Evolutionary conservation across 2,329 filamentous ascomycete species (phyloP).

Genomic region (Neonectria ditissima): DNA sequence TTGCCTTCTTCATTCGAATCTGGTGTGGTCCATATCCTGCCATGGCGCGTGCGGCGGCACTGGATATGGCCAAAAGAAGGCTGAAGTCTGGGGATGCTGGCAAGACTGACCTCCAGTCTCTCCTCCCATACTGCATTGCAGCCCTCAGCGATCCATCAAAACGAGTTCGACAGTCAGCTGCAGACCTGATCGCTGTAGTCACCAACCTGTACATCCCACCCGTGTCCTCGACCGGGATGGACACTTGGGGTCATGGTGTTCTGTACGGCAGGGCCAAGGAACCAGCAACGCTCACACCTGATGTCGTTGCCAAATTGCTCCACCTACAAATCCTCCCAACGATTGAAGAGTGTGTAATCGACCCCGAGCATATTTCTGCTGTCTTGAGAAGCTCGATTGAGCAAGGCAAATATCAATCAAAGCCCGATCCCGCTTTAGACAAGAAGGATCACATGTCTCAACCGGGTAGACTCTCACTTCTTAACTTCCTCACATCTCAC

Average conservation of each 20-base stretch:
- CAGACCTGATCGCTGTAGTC: conserved; percentile 72
- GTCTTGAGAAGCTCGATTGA: conserved; percentile 63
- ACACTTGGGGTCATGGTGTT: conserved; percentile 69
- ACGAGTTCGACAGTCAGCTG: conserved; percentile 80
- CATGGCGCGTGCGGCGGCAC: conserved; percentile 74
- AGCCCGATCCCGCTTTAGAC: conserved; percentile 55
- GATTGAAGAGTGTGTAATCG: conserved; percentile 88
- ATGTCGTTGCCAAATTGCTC: conserved; percentile 71
- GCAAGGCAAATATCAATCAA: conserved; percentile 54
- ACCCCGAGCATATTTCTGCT: conserved; percentile 76
- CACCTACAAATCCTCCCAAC: conserved; percentile 76
- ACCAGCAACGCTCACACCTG: conserved; percentile 68
- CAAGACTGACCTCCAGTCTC: conserved; percentile 76
- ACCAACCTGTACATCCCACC: conserved; percentile 59
- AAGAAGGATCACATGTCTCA: conserved; percentile 69
- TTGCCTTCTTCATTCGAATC: conserved; percentile 80
- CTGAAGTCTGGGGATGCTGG: conserved; percentile 63
- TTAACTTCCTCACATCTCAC: conserved; percentile 81
- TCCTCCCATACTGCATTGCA: conserved; percentile 84
- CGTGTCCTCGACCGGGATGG: conserved; percentile 53
- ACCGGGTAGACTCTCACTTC: conserved; percentile 71
- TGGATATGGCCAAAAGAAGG: conserved; percentile 71
- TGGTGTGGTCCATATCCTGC: conserved; percentile 80
- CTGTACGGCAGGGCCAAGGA: conserved; percentile 72
- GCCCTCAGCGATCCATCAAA: conserved; percentile 82